Evolutionary conservation across 2,329 filamentous ascomycete species (phyloP), one percentile per base, ranked within the genome.

Genomic region (Beauveria caledonica): DNA sequence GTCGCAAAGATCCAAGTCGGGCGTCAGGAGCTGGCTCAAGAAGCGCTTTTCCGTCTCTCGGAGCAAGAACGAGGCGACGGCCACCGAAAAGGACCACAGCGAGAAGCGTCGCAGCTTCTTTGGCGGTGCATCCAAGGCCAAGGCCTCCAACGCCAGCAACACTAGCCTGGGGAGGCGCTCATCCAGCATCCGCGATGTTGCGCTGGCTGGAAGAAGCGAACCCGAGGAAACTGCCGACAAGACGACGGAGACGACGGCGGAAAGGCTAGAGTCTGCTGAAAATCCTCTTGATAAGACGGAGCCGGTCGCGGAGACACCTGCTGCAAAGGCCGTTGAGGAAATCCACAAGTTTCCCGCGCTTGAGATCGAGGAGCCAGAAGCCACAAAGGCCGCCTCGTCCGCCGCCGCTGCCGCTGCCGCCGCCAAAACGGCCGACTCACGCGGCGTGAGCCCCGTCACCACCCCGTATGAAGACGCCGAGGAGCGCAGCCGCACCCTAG

Each of bases 21-120:
- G 76, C 62, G 77, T 82, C 48, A 83, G 77, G 64, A 76, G 74
- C 44, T 85, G 82, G 82, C 73, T 85, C 58, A 84, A 80, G 68
- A 79, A 77, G 25, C 79, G 77, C 6, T 80, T 85, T 62, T 77
- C 57, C 15, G 42, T 48, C 49, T 33, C 75, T 0, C 72, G 74
- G 5, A 70, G 75, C 9, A 78, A 76, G 60, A 74, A 76, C 11
- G 69, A 75, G 1, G 67, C 67, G 17, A 68, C 67, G 17, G 68
- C 49, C 8, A 44, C 49, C 17, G 59, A 58, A 36, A 63, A 62
- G 23, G 60, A 62, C 21, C 58, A 61, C 25, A 52, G 64, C 7
- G 63, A 63, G n/a, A 73, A 73, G 66, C 66, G 67, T 52, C 72
- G 70, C 60, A 70, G 74, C 25, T 83, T 84, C 63, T 68, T 83